A percentile compares a stretch with the other conserved stretches of the same genome.
Conservation (phyloP, 345 rosid genomes). For the Citrus medica region DNA sequence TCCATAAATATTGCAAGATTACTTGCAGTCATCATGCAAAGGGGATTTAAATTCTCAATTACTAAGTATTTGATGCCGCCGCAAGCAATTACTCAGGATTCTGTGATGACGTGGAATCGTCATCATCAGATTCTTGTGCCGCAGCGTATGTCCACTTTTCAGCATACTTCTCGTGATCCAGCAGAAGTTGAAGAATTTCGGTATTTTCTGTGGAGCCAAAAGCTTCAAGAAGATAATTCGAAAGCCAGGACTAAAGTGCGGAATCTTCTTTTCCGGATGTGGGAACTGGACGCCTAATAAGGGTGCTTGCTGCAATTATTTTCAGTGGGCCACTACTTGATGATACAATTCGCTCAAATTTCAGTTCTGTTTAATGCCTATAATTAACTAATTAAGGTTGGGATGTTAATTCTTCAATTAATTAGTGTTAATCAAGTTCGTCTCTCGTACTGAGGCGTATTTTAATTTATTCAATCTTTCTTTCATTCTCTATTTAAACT, state of each 20-base stretch:
- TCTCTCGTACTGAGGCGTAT: too few species aligned
- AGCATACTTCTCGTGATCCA: conserved; percentile 21
- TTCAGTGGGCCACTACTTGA: conserved; percentile 36
- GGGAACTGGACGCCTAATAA: conserved; percentile 41
- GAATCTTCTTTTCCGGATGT: conserved; percentile 47
- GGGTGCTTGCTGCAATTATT: conserved; percentile 41
- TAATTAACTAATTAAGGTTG: too few species aligned
- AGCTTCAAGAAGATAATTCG: conserved; percentile 38
- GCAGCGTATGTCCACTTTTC: conserved; percentile 16
- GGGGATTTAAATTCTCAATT: conserved; percentile 38
- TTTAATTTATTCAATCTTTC: too few species aligned
- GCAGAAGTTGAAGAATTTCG: conserved; percentile 13
- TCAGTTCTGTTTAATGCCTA: not conserved
- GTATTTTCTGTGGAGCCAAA: conserved; percentile 39
- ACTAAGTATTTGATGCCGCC: conserved; percentile 40
- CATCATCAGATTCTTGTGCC: not conserved
- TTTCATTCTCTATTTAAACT: too few species aligned
- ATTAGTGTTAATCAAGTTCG: too few species aligned
- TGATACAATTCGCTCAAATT: not conserved
- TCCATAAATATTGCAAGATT: conserved; percentile 51
- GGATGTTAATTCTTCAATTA: too few species aligned
- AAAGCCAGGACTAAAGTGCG: conserved; percentile 45
- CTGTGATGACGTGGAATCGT: conserved; percentile 17
- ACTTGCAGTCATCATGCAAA: conserved; percentile 33
- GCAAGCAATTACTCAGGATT: conserved; percentile 20